These are phyloP conservation scores for Boletus rubropictus DNA, from an alignment of 768 basidiomycete species.

Conservation along the genomic window DNA sequence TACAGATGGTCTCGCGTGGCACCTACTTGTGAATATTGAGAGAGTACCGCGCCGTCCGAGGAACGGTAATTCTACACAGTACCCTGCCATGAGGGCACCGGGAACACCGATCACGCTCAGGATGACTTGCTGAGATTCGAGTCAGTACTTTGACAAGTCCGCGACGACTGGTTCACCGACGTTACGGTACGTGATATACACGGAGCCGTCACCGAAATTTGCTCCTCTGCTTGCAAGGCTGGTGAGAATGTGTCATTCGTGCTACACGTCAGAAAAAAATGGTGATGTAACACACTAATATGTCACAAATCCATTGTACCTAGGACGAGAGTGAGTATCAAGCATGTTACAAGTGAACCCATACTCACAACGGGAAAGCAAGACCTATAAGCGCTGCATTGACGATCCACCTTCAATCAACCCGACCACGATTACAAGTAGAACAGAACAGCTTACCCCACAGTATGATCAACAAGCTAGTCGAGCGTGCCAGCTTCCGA, in stretches of 20 bases:
- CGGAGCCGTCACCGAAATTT: slow-evolving; percentile 61
- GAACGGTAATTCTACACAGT: slow-evolving; percentile 44
- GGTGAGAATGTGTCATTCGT: not conserved
- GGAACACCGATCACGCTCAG: slow-evolving; percentile 53
- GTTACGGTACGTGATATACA: slow-evolving; percentile 71
- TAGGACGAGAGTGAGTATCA: slow-evolving; percentile 10
- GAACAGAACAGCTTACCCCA: slow-evolving; percentile 39
- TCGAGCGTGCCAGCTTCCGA: slow-evolving; percentile 45
- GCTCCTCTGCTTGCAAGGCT: slow-evolving; percentile 64
- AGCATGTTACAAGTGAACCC: not conserved
- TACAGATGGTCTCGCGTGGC: not conserved
- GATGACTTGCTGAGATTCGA: slow-evolving; percentile 42
- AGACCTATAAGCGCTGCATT: slow-evolving; percentile 64
- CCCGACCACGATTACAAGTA: not conserved
- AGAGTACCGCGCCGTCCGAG: slow-evolving; percentile 53
- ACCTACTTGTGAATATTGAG: slow-evolving; percentile 42
- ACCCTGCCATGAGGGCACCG: slow-evolving; percentile 51
- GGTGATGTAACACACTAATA: slow-evolving; percentile 37
- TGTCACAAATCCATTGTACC: slow-evolving; percentile 49
- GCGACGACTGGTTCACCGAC: slow-evolving; percentile 27
- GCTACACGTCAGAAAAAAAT: not conserved
- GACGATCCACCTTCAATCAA: not conserved
- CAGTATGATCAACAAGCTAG: slow-evolving; percentile 43
- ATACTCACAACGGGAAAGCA: slow-evolving; percentile 59
- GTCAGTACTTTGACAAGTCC: slow-evolving; percentile 5